A percentile compares a stretch with the other conserved stretches of the same genome.
Evolutionary conservation across 352 stramenopile species (phyloP).

Genomic region (Globisporangium carolinianum): DNA sequence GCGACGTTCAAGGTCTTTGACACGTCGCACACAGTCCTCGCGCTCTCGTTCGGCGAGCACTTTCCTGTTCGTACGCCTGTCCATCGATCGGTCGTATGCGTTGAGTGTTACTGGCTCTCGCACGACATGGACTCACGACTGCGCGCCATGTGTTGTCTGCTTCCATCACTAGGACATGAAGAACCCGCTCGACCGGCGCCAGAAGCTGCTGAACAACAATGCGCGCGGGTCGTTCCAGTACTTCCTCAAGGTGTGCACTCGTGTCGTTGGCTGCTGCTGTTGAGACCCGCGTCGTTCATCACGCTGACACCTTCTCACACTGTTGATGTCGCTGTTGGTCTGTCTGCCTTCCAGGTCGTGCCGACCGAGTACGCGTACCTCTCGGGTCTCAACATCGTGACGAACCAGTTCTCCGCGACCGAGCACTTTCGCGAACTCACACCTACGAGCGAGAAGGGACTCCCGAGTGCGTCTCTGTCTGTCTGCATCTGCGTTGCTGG

Average conservation of each 20-base stretch:
- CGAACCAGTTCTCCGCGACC: slow-evolving; percentile 98
- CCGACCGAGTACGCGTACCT: slow-evolving; percentile 93
- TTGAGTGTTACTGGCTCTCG: background rate
- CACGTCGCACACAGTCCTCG: slow-evolving; percentile 60
- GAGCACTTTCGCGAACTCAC: slow-evolving; percentile 91
- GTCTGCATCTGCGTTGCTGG: slow-evolving; percentile 13
- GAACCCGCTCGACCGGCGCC: slow-evolving; percentile 65
- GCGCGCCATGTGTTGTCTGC: too few relatives aligned
- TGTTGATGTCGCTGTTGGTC: background rate
- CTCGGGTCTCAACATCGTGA: slow-evolving; percentile 81
- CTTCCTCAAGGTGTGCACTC: slow-evolving; percentile 59
- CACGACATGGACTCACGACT: background rate
- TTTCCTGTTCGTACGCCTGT: slow-evolving; percentile 48
- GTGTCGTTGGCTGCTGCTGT: background rate
- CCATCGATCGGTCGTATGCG: background rate
- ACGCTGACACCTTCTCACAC: too few relatives aligned
- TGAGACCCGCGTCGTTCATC: too few relatives aligned
- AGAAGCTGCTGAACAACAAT: slow-evolving; percentile 43
- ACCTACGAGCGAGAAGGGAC: slow-evolving; percentile 79
- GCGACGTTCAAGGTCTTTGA: slow-evolving; percentile 72
- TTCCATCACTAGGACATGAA: slow-evolving; percentile 56
- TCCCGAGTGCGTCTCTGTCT: slow-evolving; percentile 46
- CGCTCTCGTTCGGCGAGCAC: slow-evolving; percentile 63
- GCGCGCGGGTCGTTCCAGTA: slow-evolving; percentile 77
- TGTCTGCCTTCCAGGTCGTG: slow-evolving; percentile 76